Conservation (phyloP, 2,329 filamentous ascomycete genomes). For the Aureobasidium vineae region DNA sequence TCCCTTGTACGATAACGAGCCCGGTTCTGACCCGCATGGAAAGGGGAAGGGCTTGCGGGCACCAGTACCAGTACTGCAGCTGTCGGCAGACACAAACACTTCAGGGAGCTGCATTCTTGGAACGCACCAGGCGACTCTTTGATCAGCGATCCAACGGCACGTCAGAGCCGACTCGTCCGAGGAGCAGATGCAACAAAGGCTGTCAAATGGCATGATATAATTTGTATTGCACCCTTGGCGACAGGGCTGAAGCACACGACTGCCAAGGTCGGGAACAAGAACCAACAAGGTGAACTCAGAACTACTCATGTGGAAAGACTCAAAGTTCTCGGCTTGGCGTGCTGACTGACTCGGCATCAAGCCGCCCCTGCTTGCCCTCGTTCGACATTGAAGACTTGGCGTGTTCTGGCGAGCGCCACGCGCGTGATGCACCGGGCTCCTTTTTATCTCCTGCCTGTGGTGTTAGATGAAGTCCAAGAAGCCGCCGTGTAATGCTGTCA, state of each 20-base stretch:
- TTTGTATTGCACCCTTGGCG: constrained; percentile 2
- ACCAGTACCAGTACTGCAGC: neutral
- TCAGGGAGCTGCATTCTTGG: neutral
- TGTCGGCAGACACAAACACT: neutral
- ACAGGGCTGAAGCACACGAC: neutral
- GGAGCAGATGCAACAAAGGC: neutral
- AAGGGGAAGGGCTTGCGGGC: neutral
- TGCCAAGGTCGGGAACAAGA: neutral
- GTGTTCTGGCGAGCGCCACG: neutral
- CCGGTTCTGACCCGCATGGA: neutral
- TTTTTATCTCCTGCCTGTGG: neutral
- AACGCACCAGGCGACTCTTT: neutral
- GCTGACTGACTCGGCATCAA: neutral
- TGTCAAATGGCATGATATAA: neutral
- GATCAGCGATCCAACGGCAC: constrained; percentile 2
- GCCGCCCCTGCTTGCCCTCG: neutral
- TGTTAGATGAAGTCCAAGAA: neutral
- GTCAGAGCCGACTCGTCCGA: neutral
- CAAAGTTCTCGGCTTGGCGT: neutral
- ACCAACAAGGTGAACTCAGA: neutral
- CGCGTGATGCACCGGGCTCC: neutral
- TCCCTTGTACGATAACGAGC: neutral
- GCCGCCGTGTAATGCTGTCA: neutral
- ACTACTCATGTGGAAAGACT: neutral
- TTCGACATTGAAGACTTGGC: neutral